Conservation (phyloP, 495 filamentous ascomycete species). For the Zalerion maritima region DNA sequence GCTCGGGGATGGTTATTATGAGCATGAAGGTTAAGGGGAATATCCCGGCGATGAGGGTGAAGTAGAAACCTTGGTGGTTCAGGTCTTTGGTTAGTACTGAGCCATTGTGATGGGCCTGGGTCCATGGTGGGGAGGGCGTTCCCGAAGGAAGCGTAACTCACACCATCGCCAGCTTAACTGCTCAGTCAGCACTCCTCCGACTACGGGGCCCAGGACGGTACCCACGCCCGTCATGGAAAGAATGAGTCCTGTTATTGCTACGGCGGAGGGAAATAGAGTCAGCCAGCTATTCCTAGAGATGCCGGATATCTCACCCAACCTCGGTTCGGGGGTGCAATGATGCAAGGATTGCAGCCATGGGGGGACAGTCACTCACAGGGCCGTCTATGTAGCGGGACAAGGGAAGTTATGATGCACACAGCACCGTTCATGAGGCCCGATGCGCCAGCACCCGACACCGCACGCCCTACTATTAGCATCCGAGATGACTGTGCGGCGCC, state of each 20-base stretch:
- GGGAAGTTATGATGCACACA: constrained; percentile 34
- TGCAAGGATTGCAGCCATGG: constrained; percentile 20
- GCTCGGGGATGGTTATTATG: no score
- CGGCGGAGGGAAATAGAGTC: no score
- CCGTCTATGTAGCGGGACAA: constrained; percentile 30
- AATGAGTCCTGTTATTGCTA: no score
- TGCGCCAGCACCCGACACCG: constrained; percentile 35
- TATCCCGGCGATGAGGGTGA: constrained; percentile 26
- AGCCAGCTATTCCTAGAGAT: no score
- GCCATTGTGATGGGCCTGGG: no score
- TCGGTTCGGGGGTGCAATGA: no score
- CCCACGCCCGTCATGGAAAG: constrained; percentile 10
- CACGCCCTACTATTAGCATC: constrained; percentile 39
- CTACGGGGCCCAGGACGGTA: constrained; percentile 34
- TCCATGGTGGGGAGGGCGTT: constrained; percentile 28
- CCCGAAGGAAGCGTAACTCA: constrained; percentile 44
- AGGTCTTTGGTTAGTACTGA: no score
- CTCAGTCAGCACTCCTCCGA: constrained; percentile 52
- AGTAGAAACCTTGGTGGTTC: constrained; percentile 25
- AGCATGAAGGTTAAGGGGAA: no score
- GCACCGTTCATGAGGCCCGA: constrained; percentile 37
- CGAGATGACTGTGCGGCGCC: constrained; percentile 32
- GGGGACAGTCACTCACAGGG: constrained; percentile 21
- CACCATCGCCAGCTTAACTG: constrained; percentile 36
- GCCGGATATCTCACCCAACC: no score